phyloP scores from a whole-genome alignment of 169 alveolate species.

The Plasmodium reichenowi region DNA sequence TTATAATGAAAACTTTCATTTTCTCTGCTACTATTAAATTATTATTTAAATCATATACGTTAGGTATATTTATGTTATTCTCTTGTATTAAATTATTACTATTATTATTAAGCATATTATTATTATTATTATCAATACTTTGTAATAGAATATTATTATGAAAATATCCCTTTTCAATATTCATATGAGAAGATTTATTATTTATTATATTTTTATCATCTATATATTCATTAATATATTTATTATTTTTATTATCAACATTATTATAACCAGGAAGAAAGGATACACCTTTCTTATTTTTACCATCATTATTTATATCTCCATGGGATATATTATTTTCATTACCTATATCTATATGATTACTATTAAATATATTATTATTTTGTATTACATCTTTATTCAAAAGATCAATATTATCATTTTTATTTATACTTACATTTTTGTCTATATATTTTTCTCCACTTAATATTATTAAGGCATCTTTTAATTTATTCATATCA shows the following conservation, averaged over 20 bases:
- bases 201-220: constrained; percentile 7
- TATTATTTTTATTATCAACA: not conserved
- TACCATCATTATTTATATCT: constrained; percentile 2
- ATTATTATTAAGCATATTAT: too few relatives aligned
- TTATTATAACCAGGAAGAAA: not conserved
- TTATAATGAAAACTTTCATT: constrained; percentile 83
- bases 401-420: not conserved
- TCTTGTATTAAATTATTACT: constrained; percentile 18
- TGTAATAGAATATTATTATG: not conserved
- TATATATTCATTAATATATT: not conserved
- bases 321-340: not conserved
- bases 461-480: constrained; percentile 53
- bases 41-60: constrained; percentile 43
- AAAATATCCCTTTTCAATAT: constrained; percentile 11
- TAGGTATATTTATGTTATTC: constrained; percentile 31
- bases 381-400: not conserved
- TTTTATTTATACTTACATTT: not conserved
- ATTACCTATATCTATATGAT: not conserved
- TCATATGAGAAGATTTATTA: not conserved
- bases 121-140: not conserved
- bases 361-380: not conserved
- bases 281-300: not conserved
- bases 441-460: constrained; percentile 56
- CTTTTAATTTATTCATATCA: constrained; percentile 65
- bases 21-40: constrained; percentile 15